These are phyloP conservation scores for Dactylellina drechsleri DNA, from an alignment of 2,329 filamentous ascomycete species.

Conservation along the genomic window DNA sequence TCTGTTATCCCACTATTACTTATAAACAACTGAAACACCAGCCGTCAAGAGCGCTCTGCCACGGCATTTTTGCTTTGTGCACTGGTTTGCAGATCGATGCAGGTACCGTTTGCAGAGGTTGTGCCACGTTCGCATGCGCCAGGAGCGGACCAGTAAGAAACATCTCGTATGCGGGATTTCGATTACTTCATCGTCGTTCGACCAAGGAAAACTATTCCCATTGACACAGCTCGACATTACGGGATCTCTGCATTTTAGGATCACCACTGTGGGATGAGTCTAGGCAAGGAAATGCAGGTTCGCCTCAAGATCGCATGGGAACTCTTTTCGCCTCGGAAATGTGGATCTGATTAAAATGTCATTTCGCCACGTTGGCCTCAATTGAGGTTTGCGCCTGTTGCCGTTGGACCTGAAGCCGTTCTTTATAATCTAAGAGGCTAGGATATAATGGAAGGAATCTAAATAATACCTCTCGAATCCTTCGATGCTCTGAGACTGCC, in stretches of 20 bases:
- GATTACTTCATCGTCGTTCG: conserved; percentile 35
- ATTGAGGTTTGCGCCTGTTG: too few relatives aligned
- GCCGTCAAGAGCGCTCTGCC: conserved; percentile 12
- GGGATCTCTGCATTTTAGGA: too few relatives aligned
- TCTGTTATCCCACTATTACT: not conserved
- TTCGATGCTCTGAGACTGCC: not conserved
- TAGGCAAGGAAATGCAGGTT: too few relatives aligned
- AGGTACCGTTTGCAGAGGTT: conserved; percentile 54
- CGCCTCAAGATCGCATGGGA: too few relatives aligned
- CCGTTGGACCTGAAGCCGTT: too few relatives aligned
- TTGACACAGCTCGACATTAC: too few relatives aligned
- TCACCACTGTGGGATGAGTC: too few relatives aligned
- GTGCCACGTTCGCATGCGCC: conserved; percentile 50
- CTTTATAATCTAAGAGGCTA: too few relatives aligned
- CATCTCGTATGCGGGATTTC: conserved; percentile 5
- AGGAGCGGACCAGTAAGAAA: conserved; percentile 23
- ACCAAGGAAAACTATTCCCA: not conserved
- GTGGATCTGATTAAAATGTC: too few relatives aligned
- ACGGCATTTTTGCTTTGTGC: conserved; percentile 17
- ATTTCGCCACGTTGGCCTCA: too few relatives aligned
- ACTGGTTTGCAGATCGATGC: conserved; percentile 34
- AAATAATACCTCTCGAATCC: too few relatives aligned
- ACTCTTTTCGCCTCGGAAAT: too few relatives aligned
- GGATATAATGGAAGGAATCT: not conserved
- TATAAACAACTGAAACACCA: conserved; percentile 11